phyloP scores from a whole-genome alignment of 2,329 filamentous ascomycete genomes.

The Colletotrichum destructivum region DNA sequence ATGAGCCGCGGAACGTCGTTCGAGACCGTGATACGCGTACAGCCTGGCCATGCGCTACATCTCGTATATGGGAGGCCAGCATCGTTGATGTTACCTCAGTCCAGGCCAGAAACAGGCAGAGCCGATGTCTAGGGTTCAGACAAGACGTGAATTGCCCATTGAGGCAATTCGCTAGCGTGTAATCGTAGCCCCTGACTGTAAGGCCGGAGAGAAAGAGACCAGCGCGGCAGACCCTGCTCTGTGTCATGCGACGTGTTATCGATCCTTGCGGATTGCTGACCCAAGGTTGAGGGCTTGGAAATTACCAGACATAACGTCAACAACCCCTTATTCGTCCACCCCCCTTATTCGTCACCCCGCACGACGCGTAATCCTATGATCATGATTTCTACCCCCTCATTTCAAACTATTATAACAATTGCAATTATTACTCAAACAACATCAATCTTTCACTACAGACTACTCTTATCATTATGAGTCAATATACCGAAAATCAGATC shows the following conservation, averaged over 20 bases:
- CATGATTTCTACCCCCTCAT: no score
- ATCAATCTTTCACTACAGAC: no score
- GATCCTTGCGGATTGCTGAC: neutral
- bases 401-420: no score
- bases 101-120: neutral
- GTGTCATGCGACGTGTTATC: neutral
- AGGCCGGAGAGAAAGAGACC: neutral
- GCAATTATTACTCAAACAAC: no score
- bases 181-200: constrained; percentile 1
- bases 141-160: neutral
- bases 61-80: neutral
- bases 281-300: constrained; percentile 1
- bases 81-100: neutral
- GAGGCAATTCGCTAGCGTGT: neutral
- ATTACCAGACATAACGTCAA: neutral
- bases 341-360: no score
- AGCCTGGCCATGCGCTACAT: neutral
- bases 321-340: no score
- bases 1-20: neutral
- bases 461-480: no score
- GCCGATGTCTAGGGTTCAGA: neutral
- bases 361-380: no score
- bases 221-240: neutral
- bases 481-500: no score
- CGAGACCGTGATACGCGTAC: neutral